Evolutionary conservation across 345 rosid genomes (phyloP), one percentile per base, ranked within the genome.

Genomic region (Populus tremula): DNA sequence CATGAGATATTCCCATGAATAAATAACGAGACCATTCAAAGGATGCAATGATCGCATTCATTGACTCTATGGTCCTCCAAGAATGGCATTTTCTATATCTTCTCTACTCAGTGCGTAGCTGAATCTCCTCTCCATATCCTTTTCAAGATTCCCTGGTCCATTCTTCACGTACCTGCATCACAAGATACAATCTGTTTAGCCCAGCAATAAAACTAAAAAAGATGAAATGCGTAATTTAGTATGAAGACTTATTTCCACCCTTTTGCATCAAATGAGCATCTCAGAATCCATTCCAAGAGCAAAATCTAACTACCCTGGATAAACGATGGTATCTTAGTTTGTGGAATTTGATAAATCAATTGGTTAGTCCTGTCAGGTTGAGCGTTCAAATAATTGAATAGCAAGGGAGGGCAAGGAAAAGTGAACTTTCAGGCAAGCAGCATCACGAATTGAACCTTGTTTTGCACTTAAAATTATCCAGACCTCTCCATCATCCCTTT

Each of bases 41-140:
- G 6, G 59, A 53, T 56, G 29, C 11, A 56, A n/a, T n/a, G 63
- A 56, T n/a, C 29, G 27, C 43, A 54, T 67, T 53, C n/a, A 66
- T 80, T 85, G 72, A 36, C 63, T 68, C 74, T 47, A 94, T 69
- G 98, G 98, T 83, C 99, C 99, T 73, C 99, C 98, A 7, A 93
- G 94, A 65, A 91, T 89, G 74, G 98, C 98, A 43, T 95, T 95
- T 84, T 95, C 92, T 0, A 92, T 89, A 84, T 95, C 99, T 71
- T 93, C 95, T 83, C 98, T 88, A 72, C 97, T 94, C 84, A 94
- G 82, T 29, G 98, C 97, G 75, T 94, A 93, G 63, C 97, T 94
- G 87, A 94, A 96, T 85, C 98, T 91, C 82, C 99, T 92, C 82
- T 93, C 99, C 72, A 95, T 81, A 61, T 95, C 99, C 76, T 91